A percentile compares a stretch with the other conserved stretches of the same genome.
These are phyloP conservation scores for Grigorovia humatica DNA, from an alignment of 805 yeast genomes.

Conservation along the genomic window DNA sequence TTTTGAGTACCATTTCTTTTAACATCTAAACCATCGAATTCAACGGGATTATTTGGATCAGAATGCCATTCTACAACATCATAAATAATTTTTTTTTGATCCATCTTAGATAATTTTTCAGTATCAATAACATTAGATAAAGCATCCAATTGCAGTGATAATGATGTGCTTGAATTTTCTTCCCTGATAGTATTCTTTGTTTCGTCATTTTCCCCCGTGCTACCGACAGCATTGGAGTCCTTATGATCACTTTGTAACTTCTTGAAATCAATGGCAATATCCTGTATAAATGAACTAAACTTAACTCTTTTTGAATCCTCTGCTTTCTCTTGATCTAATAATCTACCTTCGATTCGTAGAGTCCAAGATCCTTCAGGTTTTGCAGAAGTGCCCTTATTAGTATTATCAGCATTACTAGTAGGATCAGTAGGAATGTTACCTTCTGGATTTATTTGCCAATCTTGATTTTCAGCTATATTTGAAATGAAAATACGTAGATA, in stretches of 20 bases:
- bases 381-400: background rate
- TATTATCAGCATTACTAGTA: background rate
- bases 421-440: constrained; percentile 1
- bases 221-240: background rate
- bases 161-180: background rate
- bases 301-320: constrained; percentile 44
- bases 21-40: constrained; percentile 85
- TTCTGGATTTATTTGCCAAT: constrained; percentile 52
- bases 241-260: constrained; percentile 3
- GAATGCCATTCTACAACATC: constrained; percentile 81
- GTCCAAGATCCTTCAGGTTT: constrained; percentile 54
- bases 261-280: constrained; percentile 69
- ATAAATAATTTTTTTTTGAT: constrained; percentile 7
- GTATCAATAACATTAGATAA: background rate
- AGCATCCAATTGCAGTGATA: background rate
- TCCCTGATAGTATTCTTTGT: background rate
- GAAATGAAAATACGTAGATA: constrained; percentile 75
- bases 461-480: constrained; percentile 75
- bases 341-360: constrained; percentile 76
- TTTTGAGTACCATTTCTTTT: constrained; percentile 65
- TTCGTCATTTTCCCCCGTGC: background rate
- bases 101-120: background rate
- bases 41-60: constrained; percentile 38
- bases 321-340: constrained; percentile 43
- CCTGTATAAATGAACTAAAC: constrained; percentile 72